These are phyloP conservation scores for Paxillus rubicundulus DNA, from an alignment of 768 basidiomycete genomes.

Conservation along the genomic window DNA sequence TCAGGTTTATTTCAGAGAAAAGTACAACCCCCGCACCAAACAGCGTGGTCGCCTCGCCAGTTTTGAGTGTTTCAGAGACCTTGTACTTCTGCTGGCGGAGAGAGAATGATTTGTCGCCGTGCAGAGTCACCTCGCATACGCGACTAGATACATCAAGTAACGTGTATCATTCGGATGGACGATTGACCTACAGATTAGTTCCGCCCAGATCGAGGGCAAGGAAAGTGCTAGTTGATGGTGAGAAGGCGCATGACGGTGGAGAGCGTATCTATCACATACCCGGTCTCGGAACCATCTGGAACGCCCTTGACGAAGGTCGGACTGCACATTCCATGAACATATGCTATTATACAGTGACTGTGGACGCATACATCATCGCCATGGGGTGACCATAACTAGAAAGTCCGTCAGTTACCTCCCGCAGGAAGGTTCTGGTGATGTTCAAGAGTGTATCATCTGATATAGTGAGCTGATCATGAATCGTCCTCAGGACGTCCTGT, in stretches of 20 bases:
- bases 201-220: conserved; percentile 96
- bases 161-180: neutral
- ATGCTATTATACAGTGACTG: neutral
- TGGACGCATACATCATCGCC: conserved; percentile 80
- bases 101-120: conserved; percentile 85
- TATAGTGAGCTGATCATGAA: conserved; percentile 74
- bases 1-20: conserved; percentile 6
- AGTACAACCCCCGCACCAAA: conserved; percentile 59
- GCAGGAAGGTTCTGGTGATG: conserved; percentile 77
- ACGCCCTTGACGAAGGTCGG: conserved; percentile 96
- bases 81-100: conserved; percentile 96
- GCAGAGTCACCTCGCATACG: conserved; percentile 90
- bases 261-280: conserved; percentile 47
- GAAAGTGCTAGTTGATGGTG: conserved; percentile 64
- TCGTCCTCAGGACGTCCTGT: conserved; percentile 54
- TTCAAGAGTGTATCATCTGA: conserved; percentile 55
- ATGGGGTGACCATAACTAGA: conserved; percentile 70
- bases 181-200: conserved; percentile 80
- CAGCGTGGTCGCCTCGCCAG: conserved; percentile 81
- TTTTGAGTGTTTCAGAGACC: conserved; percentile 90
- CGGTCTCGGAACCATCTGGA: conserved; percentile 90
- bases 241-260: conserved; percentile 6
- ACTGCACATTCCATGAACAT: conserved; percentile 36
- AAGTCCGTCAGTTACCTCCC: conserved; percentile 77
- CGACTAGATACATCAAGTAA: conserved; percentile 51